A percentile compares a stretch with the other conserved stretches of the same genome.
Conservation (phyloP, 306 rosid species). For the Citrullus mucosospermus region DNA sequence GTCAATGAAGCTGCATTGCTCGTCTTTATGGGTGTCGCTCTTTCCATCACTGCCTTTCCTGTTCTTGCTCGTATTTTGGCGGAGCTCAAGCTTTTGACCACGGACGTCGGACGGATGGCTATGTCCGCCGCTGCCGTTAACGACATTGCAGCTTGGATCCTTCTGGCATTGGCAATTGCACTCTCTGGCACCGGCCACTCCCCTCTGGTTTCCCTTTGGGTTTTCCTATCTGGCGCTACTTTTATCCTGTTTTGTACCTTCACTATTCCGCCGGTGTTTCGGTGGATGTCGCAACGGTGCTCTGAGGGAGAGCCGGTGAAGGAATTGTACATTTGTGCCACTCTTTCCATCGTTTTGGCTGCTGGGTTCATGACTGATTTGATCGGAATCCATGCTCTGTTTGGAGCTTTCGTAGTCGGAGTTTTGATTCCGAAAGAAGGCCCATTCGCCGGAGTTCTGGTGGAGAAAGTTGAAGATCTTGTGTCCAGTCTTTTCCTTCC, state of each 20-base stretch:
- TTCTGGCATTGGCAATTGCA: constrained; percentile 83
- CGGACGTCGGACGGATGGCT: constrained; percentile 66
- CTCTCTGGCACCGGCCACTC: constrained; percentile 51
- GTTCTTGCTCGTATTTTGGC: constrained; percentile 84
- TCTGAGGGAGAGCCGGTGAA: constrained; percentile 72
- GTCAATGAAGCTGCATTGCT: constrained; percentile 34
- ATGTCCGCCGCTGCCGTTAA: constrained; percentile 97
- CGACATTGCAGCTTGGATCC: constrained; percentile 80
- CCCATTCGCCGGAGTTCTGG: constrained; percentile 57
- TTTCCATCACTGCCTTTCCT: constrained; percentile 73
- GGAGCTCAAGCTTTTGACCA: constrained; percentile 75
- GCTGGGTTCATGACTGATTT: constrained; percentile 73
- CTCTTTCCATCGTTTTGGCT: constrained; percentile 50
- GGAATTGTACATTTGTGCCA: constrained; percentile 54
- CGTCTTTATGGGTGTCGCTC: constrained; percentile 65
- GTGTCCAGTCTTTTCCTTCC: constrained; percentile 80
- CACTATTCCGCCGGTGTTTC: constrained; percentile 42
- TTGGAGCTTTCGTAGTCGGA: constrained; percentile 78
- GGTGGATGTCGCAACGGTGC: constrained; percentile 47
- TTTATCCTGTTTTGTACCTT: constrained; percentile 33
- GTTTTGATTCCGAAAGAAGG: constrained; percentile 72
- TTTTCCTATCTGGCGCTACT: constrained; percentile 42
- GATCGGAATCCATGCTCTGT: constrained; percentile 87
- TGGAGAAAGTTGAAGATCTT: constrained; percentile 91
- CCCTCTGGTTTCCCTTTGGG: constrained; percentile 69